phyloP scores from a whole-genome alignment of 495 filamentous ascomycete genomes.

The Aspergillus homomorphus region DNA sequence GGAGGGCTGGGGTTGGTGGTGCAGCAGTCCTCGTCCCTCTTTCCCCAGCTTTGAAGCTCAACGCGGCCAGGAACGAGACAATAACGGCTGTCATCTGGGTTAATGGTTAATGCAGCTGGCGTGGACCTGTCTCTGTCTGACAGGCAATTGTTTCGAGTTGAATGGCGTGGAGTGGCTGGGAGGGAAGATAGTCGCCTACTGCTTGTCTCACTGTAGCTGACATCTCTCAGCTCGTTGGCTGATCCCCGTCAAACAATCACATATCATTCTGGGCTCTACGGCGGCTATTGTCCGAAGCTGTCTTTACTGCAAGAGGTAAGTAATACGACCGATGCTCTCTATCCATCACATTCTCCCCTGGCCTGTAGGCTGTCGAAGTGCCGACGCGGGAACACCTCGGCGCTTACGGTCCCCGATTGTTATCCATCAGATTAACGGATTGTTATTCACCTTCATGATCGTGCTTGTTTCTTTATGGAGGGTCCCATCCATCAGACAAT shows the following conservation, averaged over 20 bases:
- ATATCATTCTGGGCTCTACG: neutral
- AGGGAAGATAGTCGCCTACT: neutral
- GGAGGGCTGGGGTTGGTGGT: neutral
- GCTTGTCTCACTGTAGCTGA: constrained; percentile 4
- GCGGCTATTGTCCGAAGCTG: constrained; percentile 13
- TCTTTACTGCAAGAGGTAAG: neutral
- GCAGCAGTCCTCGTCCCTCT: neutral
- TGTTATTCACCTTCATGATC: no score
- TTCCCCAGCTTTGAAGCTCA: neutral
- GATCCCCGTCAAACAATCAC: neutral
- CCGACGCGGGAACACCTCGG: neutral
- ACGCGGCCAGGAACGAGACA: neutral
- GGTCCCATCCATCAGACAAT: no score
- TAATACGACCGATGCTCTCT: neutral
- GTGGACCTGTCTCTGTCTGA: neutral
- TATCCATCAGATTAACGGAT: neutral
- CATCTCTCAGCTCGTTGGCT: neutral
- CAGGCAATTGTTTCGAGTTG: neutral
- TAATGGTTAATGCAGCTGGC: neutral
- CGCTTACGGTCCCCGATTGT: neutral
- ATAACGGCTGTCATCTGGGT: neutral
- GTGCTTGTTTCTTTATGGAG: no score
- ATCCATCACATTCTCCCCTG: neutral
- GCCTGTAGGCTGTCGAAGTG: no score
- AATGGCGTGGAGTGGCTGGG: neutral